Evolutionary conservation across 2,329 filamentous ascomycete species (phyloP).

Genomic region (Drechslera avenae): DNA sequence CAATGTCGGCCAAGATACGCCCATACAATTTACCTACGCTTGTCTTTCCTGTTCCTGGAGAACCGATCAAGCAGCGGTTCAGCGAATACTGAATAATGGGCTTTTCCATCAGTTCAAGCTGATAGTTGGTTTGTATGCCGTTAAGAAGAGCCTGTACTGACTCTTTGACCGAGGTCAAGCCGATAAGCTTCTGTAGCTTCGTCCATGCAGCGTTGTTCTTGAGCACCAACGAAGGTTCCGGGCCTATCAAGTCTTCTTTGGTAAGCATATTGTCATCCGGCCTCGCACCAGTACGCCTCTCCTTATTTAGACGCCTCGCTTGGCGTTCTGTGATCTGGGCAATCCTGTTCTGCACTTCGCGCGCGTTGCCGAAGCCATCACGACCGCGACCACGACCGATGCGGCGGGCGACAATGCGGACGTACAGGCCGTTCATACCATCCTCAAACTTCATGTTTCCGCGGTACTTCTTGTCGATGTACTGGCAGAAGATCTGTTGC

Average conservation of each 20-base stretch:
- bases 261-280: slow-evolving; percentile 66
- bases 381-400: slow-evolving; percentile 66
- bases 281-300: slow-evolving; percentile 49
- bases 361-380: slow-evolving; percentile 75
- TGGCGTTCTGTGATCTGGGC: slow-evolving; percentile 63
- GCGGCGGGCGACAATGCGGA: slow-evolving; percentile 65
- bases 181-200: slow-evolving; percentile 63
- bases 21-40: slow-evolving; percentile 73
- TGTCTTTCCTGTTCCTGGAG: slow-evolving; percentile 63
- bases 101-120: slow-evolving; percentile 67
- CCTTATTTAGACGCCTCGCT: slow-evolving; percentile 58
- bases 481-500: slow-evolving; percentile 61
- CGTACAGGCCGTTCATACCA: slow-evolving; percentile 64
- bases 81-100: slow-evolving; percentile 64
- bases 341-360: slow-evolving; percentile 68
- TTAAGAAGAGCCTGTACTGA: slow-evolving; percentile 65
- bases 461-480: slow-evolving; percentile 54
- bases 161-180: slow-evolving; percentile 66
- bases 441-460: slow-evolving; percentile 54
- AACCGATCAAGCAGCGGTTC: slow-evolving; percentile 73
- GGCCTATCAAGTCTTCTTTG: slow-evolving; percentile 73
- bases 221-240: slow-evolving; percentile 64
- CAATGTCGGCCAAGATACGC: slow-evolving; percentile 68
- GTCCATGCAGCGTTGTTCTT: slow-evolving; percentile 61
- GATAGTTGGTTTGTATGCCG: slow-evolving; percentile 67